Base-by-base conservation (phyloP, 352 stramenopile genomes). In the Pythium rhizo-oryzae region DNA sequence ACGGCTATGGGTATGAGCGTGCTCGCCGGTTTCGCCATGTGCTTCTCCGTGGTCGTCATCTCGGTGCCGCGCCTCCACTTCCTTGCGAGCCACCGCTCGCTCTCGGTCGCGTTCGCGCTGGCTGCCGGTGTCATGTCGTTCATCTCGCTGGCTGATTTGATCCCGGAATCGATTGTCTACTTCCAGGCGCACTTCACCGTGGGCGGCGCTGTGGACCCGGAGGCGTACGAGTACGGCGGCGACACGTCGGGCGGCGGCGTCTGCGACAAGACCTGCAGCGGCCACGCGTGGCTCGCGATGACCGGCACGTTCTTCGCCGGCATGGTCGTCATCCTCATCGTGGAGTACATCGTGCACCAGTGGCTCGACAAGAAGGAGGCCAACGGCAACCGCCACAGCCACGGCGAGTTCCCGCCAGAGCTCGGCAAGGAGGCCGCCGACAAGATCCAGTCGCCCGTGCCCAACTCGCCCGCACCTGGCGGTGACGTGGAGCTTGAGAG, bases 1-100 rank as follows among this genome's bases (percentile, higher is more conserved):
- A 82, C 79, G 0, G 82, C 84, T n/a, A 91, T 92, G 78, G 82
- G 82, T 21, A 91, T 92, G 84, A 91, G 82, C 58, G 79, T 93
- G 18, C 57, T 91, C 8, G 85, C 78, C 50, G 82, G 79, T 16
- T 59, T 93, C 25, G 81, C 85, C 11, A 93, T 83, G 41, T 83
- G 77, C 13, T 63, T 88, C 55, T 91, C 82, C 0, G 77, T 90
- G 19, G 51, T 91, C 16, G 85, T 93, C 2, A 87, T 93, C 59
- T 93, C 82, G 1, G 79, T 90, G 21, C 71, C 85, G 49, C 69
- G 78, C 8, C 72, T 93, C 30, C 87, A 85, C 65, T 89, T 91
- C 65, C 62, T 93, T 19, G 81, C 76, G 30, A 85, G 84, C 46
- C 69, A 79, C 21, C 67, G 69, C 5, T 85, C 81, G 15, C 71